Base-by-base conservation (phyloP, 176 grass and related monocot species). In the Panicum miliaceum region DNA sequence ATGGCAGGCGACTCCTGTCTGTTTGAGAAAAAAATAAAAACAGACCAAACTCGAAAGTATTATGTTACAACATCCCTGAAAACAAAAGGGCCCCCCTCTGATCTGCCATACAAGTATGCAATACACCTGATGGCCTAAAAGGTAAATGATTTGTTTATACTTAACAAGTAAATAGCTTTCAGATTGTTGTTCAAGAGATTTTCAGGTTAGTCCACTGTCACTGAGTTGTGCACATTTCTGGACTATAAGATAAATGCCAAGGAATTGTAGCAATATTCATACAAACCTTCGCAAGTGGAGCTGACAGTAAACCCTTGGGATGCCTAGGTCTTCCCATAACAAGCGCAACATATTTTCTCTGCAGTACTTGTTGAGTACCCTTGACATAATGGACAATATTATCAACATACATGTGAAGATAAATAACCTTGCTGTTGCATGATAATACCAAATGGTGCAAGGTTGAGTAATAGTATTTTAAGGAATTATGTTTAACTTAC, bases 271-370 rank as follows among this genome's bases (percentile, higher is more conserved):
- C 61, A 52, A 56, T 83, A 63, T 66, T 50, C 56, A 51, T 47
- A 84, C 68, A 51, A 45, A 98, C 96, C 92, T 98, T 98, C 37
- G 89, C 68, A 79, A 98, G 89, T 79, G 96, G 89, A 81, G 90
- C 90, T 4, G 91, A 93, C 41, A 98, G 82, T 58, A 98, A 69
- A 81, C 93, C 96, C 80, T 84, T 93, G 69, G 84, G 36, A 80
- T 88, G 82, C 82, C 73, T 91, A 86, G 96, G 92, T 81, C 71
- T 79, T 89, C 92, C 96, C 60, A 93, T 84, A 32, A 98, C 96
- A 81, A 98, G 93, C 34, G 93, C 93, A 85, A 98, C 34, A 83
- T 98, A 98, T 88, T 98, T 98, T 85, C 93, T 91, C 89, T 95
- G 93, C 62, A 98, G 53, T 90, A 94, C 65, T 81, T 90, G 90